Evolutionary conservation across 352 stramenopile species (phyloP).

Genomic region (Pythium phragmitis): DNA sequence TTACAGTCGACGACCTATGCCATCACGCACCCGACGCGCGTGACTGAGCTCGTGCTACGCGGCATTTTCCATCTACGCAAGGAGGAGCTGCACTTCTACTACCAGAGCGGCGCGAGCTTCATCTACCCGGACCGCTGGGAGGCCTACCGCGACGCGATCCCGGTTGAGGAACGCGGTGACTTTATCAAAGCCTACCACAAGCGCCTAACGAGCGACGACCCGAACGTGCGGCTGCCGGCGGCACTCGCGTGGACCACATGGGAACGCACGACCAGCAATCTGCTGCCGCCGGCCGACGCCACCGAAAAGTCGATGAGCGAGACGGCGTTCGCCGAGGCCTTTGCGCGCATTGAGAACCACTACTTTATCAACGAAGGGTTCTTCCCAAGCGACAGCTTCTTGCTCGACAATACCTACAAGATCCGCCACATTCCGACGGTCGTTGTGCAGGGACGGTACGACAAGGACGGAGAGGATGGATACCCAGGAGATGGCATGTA

Average conservation of each 20-base stretch:
- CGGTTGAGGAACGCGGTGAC: conserved; percentile 75
- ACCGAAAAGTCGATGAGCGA: conserved; percentile 81
- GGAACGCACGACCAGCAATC: conserved; percentile 88
- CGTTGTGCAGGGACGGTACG: conserved; percentile 88
- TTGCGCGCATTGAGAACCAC: conserved; percentile 93
- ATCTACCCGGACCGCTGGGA: conserved; percentile 92
- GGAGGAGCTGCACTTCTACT: conserved; percentile 93
- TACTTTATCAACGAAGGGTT: conserved; percentile 92
- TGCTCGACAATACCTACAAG: conserved; percentile 89
- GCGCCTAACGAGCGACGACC: conserved; percentile 84
- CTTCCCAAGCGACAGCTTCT: conserved; percentile 84
- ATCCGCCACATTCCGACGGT: conserved; percentile 92
- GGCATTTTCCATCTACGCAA: conserved; percentile 92
- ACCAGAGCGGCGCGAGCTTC: conserved; percentile 85
- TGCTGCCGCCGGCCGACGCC: conserved; percentile 63
- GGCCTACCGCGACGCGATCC: conserved; percentile 85
- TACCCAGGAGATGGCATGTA: neutral
- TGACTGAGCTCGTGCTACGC: conserved; percentile 89
- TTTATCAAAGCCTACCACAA: conserved; percentile 89
- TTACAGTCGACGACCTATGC: conserved; percentile 89
- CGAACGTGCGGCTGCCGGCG: conserved; percentile 75
- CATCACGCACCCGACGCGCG: conserved; percentile 74
- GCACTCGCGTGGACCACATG: conserved; percentile 90
- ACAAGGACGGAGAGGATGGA: neutral
- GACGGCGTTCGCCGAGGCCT: conserved; percentile 84